phyloP scores from a whole-genome alignment of 768 basidiomycete genomes.

The Hypholoma fasciculare region DNA sequence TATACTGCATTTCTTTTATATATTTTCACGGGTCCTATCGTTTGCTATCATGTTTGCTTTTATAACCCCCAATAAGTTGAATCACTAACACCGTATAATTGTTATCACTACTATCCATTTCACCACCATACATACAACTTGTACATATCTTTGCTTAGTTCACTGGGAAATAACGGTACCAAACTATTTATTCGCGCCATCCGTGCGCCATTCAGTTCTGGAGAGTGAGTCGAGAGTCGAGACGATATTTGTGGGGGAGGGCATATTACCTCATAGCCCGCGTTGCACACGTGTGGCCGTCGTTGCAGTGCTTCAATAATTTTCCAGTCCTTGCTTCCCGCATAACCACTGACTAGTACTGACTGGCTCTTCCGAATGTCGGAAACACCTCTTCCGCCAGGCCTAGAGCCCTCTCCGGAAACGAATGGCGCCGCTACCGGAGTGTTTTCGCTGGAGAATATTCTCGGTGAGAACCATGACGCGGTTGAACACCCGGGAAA shows the following conservation, averaged over 20 bases:
- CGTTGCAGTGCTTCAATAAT: not conserved
- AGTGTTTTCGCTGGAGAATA: constrained; percentile 67
- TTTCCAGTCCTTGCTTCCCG: constrained; percentile 5
- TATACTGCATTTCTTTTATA: not conserved
- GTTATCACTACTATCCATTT: not conserved
- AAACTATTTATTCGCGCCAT: too few relatives aligned
- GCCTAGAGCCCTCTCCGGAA: constrained; percentile 9
- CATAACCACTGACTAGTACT: not conserved
- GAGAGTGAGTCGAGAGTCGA: too few relatives aligned
- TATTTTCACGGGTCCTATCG: constrained; percentile 23
- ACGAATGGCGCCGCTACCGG: constrained; percentile 13
- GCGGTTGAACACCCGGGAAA: constrained; percentile 54
- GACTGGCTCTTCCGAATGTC: constrained; percentile 12
- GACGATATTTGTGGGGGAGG: too few relatives aligned
- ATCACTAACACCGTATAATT: constrained; percentile 1
- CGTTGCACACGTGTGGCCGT: constrained; percentile 20
- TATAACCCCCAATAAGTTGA: constrained; percentile 46
- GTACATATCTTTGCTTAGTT: too few relatives aligned
- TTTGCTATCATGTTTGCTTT: constrained; percentile 37
- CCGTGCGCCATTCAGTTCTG: too few relatives aligned
- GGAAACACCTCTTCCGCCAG: constrained; percentile 15
- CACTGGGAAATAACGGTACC: too few relatives aligned
- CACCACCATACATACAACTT: too few relatives aligned
- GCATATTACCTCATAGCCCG: constrained; percentile 1
- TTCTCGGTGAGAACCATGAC: constrained; percentile 66